Base-by-base conservation (phyloP, 1,284 basidiomycete genomes). In the Ustilago bromivora region DNA sequence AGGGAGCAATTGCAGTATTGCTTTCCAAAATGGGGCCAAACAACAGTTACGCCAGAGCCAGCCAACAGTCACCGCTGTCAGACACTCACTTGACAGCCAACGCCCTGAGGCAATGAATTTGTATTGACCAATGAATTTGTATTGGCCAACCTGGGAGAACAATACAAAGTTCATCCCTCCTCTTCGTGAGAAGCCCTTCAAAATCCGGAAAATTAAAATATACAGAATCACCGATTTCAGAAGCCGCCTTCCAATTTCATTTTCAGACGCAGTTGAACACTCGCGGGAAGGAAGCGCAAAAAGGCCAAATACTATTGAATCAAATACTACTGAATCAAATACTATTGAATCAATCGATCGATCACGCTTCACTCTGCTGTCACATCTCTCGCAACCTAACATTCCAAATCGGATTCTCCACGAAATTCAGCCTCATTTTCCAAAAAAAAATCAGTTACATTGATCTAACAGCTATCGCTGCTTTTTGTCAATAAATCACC, bases 1-100 rank as follows among this genome's bases (percentile, higher is more conserved):
- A 40, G 51, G 59, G 34, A 53, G 47, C 61, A 43, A 54, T 34
- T 12, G 36, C 34, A 54, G 52, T 36, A 54, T 35, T 9, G n/a
- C 35, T 34, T 46, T 19, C 4, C 9, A 36, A 54, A 36, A 15
- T 47, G 38, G 4, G 4, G 15, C 10, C 52, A 54, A 36, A 34
- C 15, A n/a, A 36, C 56, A 34, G 7, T 56, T 46, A 52, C 34
- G 32, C 53, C 23, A 23, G 23, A 61, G 34, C 12, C 59, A 61
- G 52, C 46, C 57, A 60, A 40, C 32, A 61, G 58, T 58, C 53
- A 57, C 54, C 36, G 53, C 57, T 2, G 51, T 55, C 23, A 51
- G 46, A 36, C 51, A 15, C 23, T 28, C 23, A 23, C 23, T 23
- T 23, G 23, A 23, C 23, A 23, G 23, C 23, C 23, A 23, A 23